Evolutionary conservation across 192 early-diverging fungal species (phyloP).

Genomic region (Pilobolus umbonatus): DNA sequence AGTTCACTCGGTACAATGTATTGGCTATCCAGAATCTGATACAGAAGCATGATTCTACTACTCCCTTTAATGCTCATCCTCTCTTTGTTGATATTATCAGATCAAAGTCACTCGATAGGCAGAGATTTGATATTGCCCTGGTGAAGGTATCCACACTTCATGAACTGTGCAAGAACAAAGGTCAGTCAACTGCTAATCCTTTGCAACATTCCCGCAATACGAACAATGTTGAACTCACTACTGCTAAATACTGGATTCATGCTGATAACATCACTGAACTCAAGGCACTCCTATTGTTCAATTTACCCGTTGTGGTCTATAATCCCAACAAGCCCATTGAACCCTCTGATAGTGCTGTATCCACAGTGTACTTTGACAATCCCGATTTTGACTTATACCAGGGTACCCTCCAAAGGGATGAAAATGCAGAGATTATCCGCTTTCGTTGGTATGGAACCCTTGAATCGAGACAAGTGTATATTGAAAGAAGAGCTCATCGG

Average conservation of each 20-base stretch:
- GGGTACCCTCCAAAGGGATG: conserved; percentile 83
- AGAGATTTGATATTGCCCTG: conserved; percentile 60
- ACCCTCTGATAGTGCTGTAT: conserved; percentile 75
- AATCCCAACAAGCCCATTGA: conserved; percentile 65
- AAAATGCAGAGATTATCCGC: conserved; percentile 87
- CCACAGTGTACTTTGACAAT: conserved; percentile 95
- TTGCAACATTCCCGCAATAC: conserved; percentile 22
- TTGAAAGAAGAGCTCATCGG: conserved; percentile 33
- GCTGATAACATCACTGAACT: conserved; percentile 95
- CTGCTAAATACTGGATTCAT: conserved; percentile 97
- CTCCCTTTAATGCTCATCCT: conserved; percentile 37
- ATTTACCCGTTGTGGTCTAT: conserved; percentile 89
- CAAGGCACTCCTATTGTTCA: conserved; percentile 85
- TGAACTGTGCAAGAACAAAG: conserved; percentile 21
- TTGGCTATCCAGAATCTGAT: conserved; percentile 86
- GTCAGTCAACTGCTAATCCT: conserved; percentile 20
- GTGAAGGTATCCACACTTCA: conserved; percentile 30
- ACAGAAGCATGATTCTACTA: conserved; percentile 89
- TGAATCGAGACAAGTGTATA: conserved; percentile 16
- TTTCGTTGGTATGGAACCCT: conserved; percentile 87
- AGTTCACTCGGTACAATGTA: conserved; percentile 54
- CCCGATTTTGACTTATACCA: conserved; percentile 84
- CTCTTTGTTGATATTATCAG: conserved; percentile 23
- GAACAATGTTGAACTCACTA: conserved; percentile 70
- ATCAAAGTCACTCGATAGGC: conserved; percentile 47